Evolutionary conservation across 768 basidiomycete genomes (phyloP), one percentile per base, ranked within the genome.

Genomic region (Calocera viscosa): DNA sequence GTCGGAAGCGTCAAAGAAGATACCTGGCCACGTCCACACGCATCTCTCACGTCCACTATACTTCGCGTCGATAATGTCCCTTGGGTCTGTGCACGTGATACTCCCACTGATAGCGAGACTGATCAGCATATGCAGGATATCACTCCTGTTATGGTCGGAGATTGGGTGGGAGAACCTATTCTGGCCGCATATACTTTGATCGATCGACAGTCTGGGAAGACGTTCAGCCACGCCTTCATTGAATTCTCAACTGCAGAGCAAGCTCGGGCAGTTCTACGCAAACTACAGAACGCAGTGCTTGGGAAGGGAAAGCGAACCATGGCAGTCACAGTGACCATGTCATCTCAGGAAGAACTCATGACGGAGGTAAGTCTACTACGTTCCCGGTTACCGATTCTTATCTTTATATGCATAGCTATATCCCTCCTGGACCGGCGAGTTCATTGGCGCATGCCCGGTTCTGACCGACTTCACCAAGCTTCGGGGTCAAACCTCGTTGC

Each of bases 31-130:
- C 26, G 53, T 10, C 19, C 53, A 12, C 53, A 60, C 2, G 16
- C 53, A 2, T 26, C 53, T 5, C 30, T 60, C 14, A 32, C 53
- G 7, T 60, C 53, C 19, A 60, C 86, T 33, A 90, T 92, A 14
- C 80, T 93, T 49, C 80, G 91, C 28, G 88, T 93, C 70, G 91
- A 92, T 74, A 92, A 93, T 71, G 89, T 92, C 65, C 91, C 91
- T 64, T 92, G 90, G 90, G 89, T 90, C 72, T 47, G 28, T 22
- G 8, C 2, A 26, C 30, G 17, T 3, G 64, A 83, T 77, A 34
- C 32, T 72, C 22, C n/a, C 30, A 60, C 43, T 43, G 43, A 65
- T 64, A 34, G 26, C 33, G 1, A 65, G 17, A 8, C 60, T 63
- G 34, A 65, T 35, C 64, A 14, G 19, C 26, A 49, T 11, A 33